These are phyloP conservation scores for Trametes cingulata DNA, from an alignment of 768 basidiomycete genomes.

Conservation along the genomic window DNA sequence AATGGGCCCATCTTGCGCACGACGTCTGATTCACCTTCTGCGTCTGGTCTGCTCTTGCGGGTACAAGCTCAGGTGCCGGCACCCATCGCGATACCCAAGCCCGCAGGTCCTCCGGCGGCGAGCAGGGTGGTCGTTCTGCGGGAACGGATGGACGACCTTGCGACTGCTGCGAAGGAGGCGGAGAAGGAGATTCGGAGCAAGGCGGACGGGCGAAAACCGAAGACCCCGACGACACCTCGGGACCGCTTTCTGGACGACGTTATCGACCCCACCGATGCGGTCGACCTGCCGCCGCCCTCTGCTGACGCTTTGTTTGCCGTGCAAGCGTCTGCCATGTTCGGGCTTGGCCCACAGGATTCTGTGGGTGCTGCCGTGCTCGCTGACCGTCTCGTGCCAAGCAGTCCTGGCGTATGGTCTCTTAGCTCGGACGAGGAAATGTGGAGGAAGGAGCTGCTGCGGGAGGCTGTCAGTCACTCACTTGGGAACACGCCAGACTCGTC, in stretches of 20 bases:
- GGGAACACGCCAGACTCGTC: slow-evolving; percentile 51
- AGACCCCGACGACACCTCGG: slow-evolving; percentile 39
- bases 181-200: slow-evolving; percentile 69
- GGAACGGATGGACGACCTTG: slow-evolving; percentile 75
- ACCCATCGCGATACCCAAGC: slow-evolving; percentile 36
- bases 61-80: slow-evolving; percentile 36
- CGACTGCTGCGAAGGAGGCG: slow-evolving; percentile 69
- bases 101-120: slow-evolving; percentile 25
- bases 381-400: slow-evolving; percentile 64
- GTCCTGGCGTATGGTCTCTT: slow-evolving; percentile 57
- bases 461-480: slow-evolving; percentile 79
- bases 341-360: slow-evolving; percentile 72
- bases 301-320: slow-evolving; percentile 71
- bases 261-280: slow-evolving; percentile 83
- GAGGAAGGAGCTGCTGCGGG: slow-evolving; percentile 73
- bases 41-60: slow-evolving; percentile 39
- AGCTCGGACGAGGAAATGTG: slow-evolving; percentile 65
- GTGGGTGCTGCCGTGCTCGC: slow-evolving; percentile 76
- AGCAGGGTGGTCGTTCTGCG: slow-evolving; percentile 73
- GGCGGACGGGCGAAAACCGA: slow-evolving; percentile 48
- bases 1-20: slow-evolving; percentile 47
- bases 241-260: slow-evolving; percentile 51
- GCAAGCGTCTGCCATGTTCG: slow-evolving; percentile 73
- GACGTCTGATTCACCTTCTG: slow-evolving; percentile 62
- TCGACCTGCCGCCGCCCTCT: slow-evolving; percentile 74